Evolutionary conservation across 345 rosid species (phyloP).

Genomic region (Geranium brycei): DNA sequence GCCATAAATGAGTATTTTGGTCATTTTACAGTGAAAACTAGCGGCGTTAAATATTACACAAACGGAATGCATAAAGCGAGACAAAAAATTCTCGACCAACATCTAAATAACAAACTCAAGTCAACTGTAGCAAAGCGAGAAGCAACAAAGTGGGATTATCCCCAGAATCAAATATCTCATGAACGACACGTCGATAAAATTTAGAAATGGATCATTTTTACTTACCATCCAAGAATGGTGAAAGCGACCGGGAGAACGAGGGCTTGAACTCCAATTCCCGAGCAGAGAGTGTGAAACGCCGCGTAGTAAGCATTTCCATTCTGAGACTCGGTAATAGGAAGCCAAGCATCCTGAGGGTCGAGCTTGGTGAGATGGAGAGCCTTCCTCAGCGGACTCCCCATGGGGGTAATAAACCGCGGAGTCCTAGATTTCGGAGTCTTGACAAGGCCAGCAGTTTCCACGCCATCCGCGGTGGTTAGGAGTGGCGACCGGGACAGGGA

Average conservation of each 20-base stretch:
- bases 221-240: slow-evolving; percentile 69
- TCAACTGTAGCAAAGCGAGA: too few relatives aligned
- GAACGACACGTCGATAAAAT: too few relatives aligned
- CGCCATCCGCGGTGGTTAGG: slow-evolving; percentile 17
- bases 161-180: too few relatives aligned
- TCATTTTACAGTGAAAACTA: too few relatives aligned
- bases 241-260: slow-evolving; percentile 89
- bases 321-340: slow-evolving; percentile 82
- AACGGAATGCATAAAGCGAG: too few relatives aligned
- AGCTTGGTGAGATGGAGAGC: slow-evolving; percentile 47
- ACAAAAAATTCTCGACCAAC: too few relatives aligned
- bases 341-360: slow-evolving; percentile 71
- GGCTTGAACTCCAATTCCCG: slow-evolving; percentile 75
- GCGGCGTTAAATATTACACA: too few relatives aligned
- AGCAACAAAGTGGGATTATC: too few relatives aligned
- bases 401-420: slow-evolving; percentile 50
- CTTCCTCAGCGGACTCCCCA: slow-evolving; percentile 41
- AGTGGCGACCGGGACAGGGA: slow-evolving; percentile 55
- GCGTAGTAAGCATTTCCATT: slow-evolving; percentile 71
- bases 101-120: too few relatives aligned
- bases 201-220: background rate
- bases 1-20: too few relatives aligned
- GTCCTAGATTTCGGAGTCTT: slow-evolving; percentile 33
- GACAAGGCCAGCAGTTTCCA: slow-evolving; percentile 21
- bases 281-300: slow-evolving; percentile 72